Percentiles rank a stretch among this genome's conserved stretches.
Evolutionary conservation across 208 protist genomes (phyloP).

Genomic region (Zelonia costaricensis): DNA sequence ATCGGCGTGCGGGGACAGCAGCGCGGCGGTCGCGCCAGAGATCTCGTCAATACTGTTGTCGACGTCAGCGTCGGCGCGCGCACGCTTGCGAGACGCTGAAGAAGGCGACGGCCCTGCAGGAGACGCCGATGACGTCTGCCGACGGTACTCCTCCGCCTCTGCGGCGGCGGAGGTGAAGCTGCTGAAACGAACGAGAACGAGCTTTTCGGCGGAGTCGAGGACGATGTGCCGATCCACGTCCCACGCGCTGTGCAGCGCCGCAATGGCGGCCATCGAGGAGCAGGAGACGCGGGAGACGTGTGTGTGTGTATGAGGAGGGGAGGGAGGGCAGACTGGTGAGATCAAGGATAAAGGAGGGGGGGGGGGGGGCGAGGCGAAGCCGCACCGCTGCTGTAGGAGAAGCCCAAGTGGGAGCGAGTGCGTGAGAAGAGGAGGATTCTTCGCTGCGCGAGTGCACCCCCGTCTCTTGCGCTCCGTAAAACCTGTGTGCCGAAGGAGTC

Average conservation of each 20-base stretch:
- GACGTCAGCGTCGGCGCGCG: constrained; percentile 2
- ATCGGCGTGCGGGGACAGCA: constrained; percentile 15
- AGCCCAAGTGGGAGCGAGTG: too few species aligned
- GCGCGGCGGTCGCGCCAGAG: constrained; percentile 1
- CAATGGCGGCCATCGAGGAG: constrained; percentile 36
- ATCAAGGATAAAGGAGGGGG: too few species aligned
- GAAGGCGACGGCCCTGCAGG: not conserved
- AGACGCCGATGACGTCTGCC: not conserved
- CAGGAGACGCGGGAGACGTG: not conserved
- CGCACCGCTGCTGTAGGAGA: too few species aligned
- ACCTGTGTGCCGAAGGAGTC: too few species aligned
- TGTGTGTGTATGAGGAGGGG: not conserved
- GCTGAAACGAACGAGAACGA: constrained; percentile 82
- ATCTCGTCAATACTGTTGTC: not conserved
- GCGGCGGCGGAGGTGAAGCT: constrained; percentile 32
- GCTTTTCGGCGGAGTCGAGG: constrained; percentile 76
- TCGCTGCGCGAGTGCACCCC: too few species aligned
- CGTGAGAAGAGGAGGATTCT: too few species aligned
- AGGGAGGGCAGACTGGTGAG: too few species aligned
- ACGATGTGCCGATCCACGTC: constrained; percentile 89
- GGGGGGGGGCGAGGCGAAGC: too few species aligned
- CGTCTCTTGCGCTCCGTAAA: too few species aligned
- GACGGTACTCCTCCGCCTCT: constrained; percentile 13
- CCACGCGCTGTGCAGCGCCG: constrained; percentile 68
- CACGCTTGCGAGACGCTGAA: constrained; percentile 18